Evolutionary conservation across 345 rosid species (phyloP).

Genomic region (Capsella bursapastoris): DNA sequence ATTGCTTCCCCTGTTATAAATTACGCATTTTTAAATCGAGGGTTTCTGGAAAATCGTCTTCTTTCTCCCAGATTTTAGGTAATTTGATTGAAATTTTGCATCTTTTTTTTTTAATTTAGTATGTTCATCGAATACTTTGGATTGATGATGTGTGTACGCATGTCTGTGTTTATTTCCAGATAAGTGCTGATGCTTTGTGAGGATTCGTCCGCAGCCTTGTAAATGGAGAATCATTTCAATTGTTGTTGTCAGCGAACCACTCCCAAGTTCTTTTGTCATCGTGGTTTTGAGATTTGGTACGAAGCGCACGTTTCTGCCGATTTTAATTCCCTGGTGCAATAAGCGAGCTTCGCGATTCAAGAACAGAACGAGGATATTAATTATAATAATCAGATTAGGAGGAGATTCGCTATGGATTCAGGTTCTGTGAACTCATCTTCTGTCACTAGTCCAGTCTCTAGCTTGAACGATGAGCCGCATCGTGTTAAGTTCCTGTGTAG

Average conservation of each 20-base stretch:
- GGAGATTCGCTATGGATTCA: constrained; percentile 56
- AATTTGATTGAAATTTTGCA: not conserved
- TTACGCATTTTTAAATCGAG: constrained; percentile 8
- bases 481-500: constrained; percentile 91
- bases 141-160: constrained; percentile 20
- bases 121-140: not conserved
- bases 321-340: constrained; percentile 60
- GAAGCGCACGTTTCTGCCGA: constrained; percentile 37
- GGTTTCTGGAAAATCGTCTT: constrained; percentile 17
- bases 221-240: constrained; percentile 43
- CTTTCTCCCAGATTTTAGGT: constrained; percentile 20
- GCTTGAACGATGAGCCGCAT: constrained; percentile 67
- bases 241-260: constrained; percentile 36
- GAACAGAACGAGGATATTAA: constrained; percentile 21
- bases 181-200: constrained; percentile 37
- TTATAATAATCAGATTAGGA: constrained; percentile 29
- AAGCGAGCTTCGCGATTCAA: constrained; percentile 45
- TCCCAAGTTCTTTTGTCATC: constrained; percentile 35
- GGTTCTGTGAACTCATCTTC: constrained; percentile 48
- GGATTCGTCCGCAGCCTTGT: constrained; percentile 34
- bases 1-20: not conserved
- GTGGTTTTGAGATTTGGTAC: constrained; percentile 45
- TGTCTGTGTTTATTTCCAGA: constrained; percentile 6
- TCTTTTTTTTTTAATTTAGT: too few species aligned
- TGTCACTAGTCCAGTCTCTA: constrained; percentile 48